A percentile compares a stretch with the other conserved stretches of the same genome.
phyloP scores from a whole-genome alignment of 1,284 basidiomycete genomes.

The Rhizoctonia solani region DNA sequence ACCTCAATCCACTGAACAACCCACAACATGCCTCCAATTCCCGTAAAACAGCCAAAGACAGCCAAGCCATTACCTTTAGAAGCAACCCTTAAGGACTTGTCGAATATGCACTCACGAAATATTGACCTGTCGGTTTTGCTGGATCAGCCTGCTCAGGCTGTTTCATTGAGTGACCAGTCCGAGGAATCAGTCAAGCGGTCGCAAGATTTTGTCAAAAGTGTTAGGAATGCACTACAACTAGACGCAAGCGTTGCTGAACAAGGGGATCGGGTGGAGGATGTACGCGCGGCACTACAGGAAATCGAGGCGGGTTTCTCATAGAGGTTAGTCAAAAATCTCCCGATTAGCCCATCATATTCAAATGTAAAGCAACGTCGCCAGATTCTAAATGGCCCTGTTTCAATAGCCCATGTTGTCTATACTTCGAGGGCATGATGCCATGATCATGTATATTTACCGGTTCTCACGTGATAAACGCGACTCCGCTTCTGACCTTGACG shows the following conservation, averaged over 20 bases:
- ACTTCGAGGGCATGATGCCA: no score
- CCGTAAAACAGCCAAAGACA: constrained; percentile 10
- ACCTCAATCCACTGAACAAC: not conserved
- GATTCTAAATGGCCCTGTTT: no score
- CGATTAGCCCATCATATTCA: not conserved
- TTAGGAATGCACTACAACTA: not conserved
- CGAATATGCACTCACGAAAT: not conserved
- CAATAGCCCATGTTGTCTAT: no score
- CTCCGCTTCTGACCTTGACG: not conserved
- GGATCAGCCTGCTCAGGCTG: not conserved
- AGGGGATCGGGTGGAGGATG: constrained; percentile 22
- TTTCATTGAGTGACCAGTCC: not conserved
- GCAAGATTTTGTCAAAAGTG: constrained; percentile 13
- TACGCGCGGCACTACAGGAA: constrained; percentile 19
- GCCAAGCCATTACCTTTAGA: constrained; percentile 17
- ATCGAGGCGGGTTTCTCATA: constrained; percentile 16
- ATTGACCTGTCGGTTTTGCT: constrained; percentile 5
- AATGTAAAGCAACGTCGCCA: no score
- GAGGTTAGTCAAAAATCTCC: not conserved
- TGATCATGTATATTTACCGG: constrained; percentile 3
- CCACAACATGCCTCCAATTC: constrained; percentile 24
- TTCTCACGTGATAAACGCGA: constrained; percentile 9
- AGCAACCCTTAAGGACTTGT: constrained; percentile 11
- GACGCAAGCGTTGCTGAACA: constrained; percentile 16
- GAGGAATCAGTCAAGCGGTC: constrained; percentile 12